A percentile compares a stretch with the other conserved stretches of the same genome.
These are phyloP conservation scores for Fusarium oligoseptatum DNA, from an alignment of 2,329 filamentous ascomycete species.

Conservation along the genomic window DNA sequence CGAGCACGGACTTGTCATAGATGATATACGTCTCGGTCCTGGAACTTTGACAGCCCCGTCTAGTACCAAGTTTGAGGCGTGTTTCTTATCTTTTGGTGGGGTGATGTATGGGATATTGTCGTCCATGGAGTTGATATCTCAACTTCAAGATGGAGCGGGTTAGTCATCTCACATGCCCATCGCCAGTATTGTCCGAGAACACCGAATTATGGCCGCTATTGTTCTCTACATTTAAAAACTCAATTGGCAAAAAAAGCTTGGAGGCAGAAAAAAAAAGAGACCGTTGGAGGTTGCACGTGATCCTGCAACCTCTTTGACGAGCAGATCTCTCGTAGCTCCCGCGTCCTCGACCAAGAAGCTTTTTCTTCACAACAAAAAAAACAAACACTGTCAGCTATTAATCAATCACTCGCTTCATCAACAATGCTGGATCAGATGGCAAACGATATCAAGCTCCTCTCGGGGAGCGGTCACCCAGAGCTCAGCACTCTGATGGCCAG, in stretches of 20 bases:
- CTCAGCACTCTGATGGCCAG: conserved; percentile 1
- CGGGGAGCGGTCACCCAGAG: conserved; percentile 13
- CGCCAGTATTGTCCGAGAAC: not conserved
- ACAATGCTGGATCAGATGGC: conserved; percentile 6
- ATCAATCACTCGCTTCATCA: not conserved
- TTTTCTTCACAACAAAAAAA: not conserved
- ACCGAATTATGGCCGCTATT: not conserved
- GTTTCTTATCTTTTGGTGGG: not conserved
- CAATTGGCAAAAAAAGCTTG: not conserved
- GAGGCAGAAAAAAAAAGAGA: not conserved
- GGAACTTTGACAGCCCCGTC: conserved; percentile 11
- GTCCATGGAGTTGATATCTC: not conserved
- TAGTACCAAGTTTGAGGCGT: not conserved
- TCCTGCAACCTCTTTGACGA: not conserved
- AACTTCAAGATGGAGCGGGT: not conserved
- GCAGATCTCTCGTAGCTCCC: not conserved
- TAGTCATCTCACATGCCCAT: not conserved
- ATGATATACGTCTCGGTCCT: not conserved
- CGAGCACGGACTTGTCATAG: not conserved
- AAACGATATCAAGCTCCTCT: conserved; percentile 5
- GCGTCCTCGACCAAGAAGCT: not conserved
- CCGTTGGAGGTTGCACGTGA: not conserved
- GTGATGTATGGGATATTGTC: not conserved
- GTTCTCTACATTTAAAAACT: not conserved
- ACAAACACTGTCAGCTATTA: not conserved